phyloP scores from a whole-genome alignment of 176 grass and related monocot genomes.

The Oryza longistaminata region DNA sequence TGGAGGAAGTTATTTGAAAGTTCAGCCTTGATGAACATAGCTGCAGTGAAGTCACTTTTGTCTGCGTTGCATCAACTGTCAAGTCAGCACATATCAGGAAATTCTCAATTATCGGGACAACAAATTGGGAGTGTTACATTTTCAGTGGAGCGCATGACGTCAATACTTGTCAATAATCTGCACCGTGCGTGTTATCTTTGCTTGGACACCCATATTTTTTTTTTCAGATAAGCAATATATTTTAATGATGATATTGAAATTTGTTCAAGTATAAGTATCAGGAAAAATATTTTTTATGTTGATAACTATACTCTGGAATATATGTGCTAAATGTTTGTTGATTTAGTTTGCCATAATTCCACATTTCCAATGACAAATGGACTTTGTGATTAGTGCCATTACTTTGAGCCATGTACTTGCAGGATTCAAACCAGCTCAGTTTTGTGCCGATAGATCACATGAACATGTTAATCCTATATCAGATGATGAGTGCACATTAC shows the following conservation, averaged over 20 bases:
- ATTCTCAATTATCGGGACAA: conserved; percentile 62
- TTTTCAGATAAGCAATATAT: conserved; percentile 7
- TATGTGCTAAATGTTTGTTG: conserved; percentile 18
- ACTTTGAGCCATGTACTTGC: not conserved
- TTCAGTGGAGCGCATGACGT: conserved; percentile 89
- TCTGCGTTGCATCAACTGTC: conserved; percentile 91
- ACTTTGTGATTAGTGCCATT: conserved; percentile 1
- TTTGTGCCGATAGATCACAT: not conserved
- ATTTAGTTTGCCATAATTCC: conserved; percentile 17
- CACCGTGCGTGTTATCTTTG: conserved; percentile 64
- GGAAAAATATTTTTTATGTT: conserved; percentile 2
- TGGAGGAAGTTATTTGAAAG: conserved; percentile 94
- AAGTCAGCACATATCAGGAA: conserved; percentile 79
- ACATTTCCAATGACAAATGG: not conserved
- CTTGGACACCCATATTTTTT: conserved; percentile 2
- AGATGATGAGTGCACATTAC: conserved; percentile 3
- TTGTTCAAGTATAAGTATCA: conserved; percentile 29
- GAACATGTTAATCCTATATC: conserved; percentile 13
- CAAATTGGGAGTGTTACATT: conserved; percentile 81
- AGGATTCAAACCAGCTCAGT: conserved; percentile 8
- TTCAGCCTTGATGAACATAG: conserved; percentile 89
- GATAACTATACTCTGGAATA: conserved; percentile 6
- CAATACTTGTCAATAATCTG: conserved; percentile 91
- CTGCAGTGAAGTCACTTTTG: conserved; percentile 92
- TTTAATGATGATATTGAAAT: conserved; percentile 23